phyloP scores from a whole-genome alignment of 1,284 basidiomycete species.

The Ceratobasidium sp. region DNA sequence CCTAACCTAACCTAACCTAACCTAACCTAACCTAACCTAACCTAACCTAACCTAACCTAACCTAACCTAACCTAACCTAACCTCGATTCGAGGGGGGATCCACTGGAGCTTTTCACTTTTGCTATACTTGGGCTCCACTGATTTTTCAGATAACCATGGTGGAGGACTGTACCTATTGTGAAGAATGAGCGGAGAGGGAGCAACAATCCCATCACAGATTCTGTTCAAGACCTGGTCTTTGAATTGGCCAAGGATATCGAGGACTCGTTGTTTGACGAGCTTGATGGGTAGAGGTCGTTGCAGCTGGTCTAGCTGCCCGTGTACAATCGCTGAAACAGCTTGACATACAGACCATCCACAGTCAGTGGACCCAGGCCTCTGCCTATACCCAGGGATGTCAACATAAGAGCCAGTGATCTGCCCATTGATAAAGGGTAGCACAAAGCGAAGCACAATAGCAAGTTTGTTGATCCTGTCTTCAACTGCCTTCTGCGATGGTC shows the following conservation, averaged over 20 bases:
- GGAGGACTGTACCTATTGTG: too few relatives aligned
- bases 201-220: too few relatives aligned
- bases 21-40: too few relatives aligned
- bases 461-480: not conserved
- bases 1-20: too few relatives aligned
- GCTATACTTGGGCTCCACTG: too few relatives aligned
- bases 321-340: not conserved
- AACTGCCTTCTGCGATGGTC: not conserved
- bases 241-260: not conserved
- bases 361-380: conserved; percentile 3
- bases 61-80: too few relatives aligned
- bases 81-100: too few relatives aligned
- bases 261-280: not conserved
- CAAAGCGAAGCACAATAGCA: not conserved
- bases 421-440: not conserved
- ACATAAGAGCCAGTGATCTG: not conserved
- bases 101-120: too few relatives aligned
- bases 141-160: too few relatives aligned
- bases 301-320: not conserved
- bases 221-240: not conserved
- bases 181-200: too few relatives aligned
- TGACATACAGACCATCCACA: conserved; percentile 20
- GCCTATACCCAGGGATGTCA: not conserved
- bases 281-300: not conserved
- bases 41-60: too few relatives aligned